Percentiles rank a stretch among this genome's conserved stretches.
phyloP scores from a whole-genome alignment of 371 early-diverging fungal genomes.

The Mortierella sp. region DNA sequence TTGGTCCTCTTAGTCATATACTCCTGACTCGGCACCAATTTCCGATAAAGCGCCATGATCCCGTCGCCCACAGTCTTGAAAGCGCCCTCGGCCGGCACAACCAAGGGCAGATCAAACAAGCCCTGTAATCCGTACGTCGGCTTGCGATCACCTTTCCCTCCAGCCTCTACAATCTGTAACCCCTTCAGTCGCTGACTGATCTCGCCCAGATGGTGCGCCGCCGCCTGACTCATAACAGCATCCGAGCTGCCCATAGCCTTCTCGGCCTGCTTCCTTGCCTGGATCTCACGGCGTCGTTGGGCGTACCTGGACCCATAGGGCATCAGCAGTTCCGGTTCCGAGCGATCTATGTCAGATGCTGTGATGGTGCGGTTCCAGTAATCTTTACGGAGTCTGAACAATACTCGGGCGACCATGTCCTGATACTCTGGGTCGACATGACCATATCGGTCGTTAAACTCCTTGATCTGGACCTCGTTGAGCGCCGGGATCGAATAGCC shows the following conservation, averaged over 20 bases:
- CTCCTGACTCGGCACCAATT: constrained; percentile 19
- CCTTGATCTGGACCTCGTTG: background rate
- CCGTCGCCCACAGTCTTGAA: constrained; percentile 8
- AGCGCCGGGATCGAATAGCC: constrained; percentile 10
- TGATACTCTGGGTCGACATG: background rate
- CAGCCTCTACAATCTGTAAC: background rate
- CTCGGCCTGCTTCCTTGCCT: background rate
- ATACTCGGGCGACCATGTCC: constrained; percentile 26
- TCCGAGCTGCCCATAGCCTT: background rate
- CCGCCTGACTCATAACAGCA: background rate
- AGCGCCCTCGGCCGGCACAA: constrained; percentile 4
- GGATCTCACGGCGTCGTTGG: background rate
- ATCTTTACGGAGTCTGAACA: constrained; percentile 18
- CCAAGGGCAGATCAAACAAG: constrained; percentile 9
- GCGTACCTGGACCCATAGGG: constrained; percentile 16
- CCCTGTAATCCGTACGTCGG: constrained; percentile 36
- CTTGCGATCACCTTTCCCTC: background rate
- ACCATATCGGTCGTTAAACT: background rate
- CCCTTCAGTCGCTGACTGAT: constrained; percentile 14
- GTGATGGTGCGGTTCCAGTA: constrained; percentile 14
- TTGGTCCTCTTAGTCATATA: constrained; percentile 16
- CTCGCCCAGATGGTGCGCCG: background rate
- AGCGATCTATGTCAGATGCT: constrained; percentile 1
- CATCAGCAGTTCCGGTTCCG: background rate
- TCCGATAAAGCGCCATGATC: constrained; percentile 28